These are phyloP conservation scores for Alternaria viburni DNA, from an alignment of 2,329 filamentous ascomycete genomes.

Conservation along the genomic window DNA sequence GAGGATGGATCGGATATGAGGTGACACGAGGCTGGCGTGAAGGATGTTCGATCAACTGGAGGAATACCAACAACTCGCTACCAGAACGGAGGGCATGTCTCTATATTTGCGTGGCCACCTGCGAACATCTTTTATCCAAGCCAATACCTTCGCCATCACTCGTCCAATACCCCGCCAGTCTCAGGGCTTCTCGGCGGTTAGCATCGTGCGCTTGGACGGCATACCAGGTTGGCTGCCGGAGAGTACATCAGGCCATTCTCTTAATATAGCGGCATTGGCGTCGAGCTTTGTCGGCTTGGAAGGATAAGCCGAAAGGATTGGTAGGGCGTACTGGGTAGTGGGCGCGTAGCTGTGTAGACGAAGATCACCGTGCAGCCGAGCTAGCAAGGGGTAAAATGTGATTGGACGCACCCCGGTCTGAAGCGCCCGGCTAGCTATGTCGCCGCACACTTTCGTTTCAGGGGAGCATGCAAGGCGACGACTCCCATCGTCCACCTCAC, in stretches of 20 bases:
- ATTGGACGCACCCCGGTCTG: slow-evolving; percentile 32
- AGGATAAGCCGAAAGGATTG: slow-evolving; percentile 36
- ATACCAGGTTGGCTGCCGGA: slow-evolving; percentile 29
- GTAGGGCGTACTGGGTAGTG: slow-evolving; percentile 25
- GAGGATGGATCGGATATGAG: slow-evolving; percentile 24
- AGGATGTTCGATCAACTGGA: slow-evolving; percentile 38
- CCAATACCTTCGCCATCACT: slow-evolving; percentile 26
- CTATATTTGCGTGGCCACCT: slow-evolving; percentile 43
- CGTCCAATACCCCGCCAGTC: slow-evolving; percentile 35
- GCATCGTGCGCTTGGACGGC: slow-evolving; percentile 34
- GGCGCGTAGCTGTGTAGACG: slow-evolving; percentile 44
- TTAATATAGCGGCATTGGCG: slow-evolving; percentile 40
- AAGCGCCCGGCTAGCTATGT: slow-evolving; percentile 37
- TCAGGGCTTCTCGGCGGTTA: slow-evolving; percentile 35
- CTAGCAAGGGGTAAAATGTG: slow-evolving; percentile 17
- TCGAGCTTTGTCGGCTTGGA: slow-evolving; percentile 35
- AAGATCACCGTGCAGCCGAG: slow-evolving; percentile 39
- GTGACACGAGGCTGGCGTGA: slow-evolving; percentile 41
- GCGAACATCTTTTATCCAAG: slow-evolving; percentile 28
- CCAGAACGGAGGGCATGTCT: slow-evolving; percentile 31
- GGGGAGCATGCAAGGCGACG: slow-evolving; percentile 19
- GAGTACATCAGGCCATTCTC: slow-evolving; percentile 25
- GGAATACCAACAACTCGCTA: slow-evolving; percentile 32
- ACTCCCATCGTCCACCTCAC: slow-evolving; percentile 13
- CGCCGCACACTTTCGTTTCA: slow-evolving; percentile 34